A percentile compares a stretch with the other conserved stretches of the same genome.
These are phyloP conservation scores for Aspergillus carlsbadensis DNA, from an alignment of 495 filamentous ascomycete species.

Conservation along the genomic window DNA sequence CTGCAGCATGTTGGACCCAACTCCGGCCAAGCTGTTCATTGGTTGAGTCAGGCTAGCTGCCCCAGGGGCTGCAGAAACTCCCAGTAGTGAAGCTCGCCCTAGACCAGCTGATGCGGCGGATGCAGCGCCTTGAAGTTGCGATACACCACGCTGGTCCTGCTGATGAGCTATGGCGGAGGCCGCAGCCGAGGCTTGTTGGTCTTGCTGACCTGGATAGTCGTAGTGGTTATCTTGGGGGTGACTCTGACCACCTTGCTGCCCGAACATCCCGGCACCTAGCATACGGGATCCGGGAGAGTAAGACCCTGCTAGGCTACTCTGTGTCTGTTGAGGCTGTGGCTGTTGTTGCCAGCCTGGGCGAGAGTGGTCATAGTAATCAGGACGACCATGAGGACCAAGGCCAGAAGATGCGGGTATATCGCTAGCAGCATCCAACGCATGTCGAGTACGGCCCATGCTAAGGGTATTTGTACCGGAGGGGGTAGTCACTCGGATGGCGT, in stretches of 20 bases:
- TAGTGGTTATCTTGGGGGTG: conserved; percentile 43
- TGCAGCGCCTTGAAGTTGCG: conserved; percentile 74
- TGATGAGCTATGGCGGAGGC: conserved; percentile 60
- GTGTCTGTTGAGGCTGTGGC: conserved; percentile 50
- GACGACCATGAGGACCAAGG: conserved; percentile 35
- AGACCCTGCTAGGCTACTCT: conserved; percentile 32
- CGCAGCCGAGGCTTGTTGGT: conserved; percentile 47
- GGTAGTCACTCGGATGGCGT: conserved; percentile 94
- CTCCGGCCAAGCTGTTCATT: conserved; percentile 45
- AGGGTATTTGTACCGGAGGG: conserved; percentile 78
- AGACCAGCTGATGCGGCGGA: conserved; percentile 57
- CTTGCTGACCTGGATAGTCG: conserved; percentile 46
- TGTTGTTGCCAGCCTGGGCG: conserved; percentile 50
- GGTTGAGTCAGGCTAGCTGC: conserved; percentile 49
- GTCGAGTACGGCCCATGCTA: conserved; percentile 54
- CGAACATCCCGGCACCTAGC: conserved; percentile 40
- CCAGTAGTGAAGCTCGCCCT: conserved; percentile 41
- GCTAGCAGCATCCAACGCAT: conserved; percentile 44
- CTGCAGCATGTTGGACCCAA: conserved; percentile 45
- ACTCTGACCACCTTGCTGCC: conserved; percentile 38
- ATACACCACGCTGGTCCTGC: conserved; percentile 79
- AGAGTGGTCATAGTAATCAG: conserved; percentile 49
- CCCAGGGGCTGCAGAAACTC: conserved; percentile 45
- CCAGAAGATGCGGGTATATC: conserved; percentile 34
- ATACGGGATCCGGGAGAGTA: conserved; percentile 47